Conservation (phyloP, 495 filamentous ascomycete species). For the Penicillium egyptiacum region DNA sequence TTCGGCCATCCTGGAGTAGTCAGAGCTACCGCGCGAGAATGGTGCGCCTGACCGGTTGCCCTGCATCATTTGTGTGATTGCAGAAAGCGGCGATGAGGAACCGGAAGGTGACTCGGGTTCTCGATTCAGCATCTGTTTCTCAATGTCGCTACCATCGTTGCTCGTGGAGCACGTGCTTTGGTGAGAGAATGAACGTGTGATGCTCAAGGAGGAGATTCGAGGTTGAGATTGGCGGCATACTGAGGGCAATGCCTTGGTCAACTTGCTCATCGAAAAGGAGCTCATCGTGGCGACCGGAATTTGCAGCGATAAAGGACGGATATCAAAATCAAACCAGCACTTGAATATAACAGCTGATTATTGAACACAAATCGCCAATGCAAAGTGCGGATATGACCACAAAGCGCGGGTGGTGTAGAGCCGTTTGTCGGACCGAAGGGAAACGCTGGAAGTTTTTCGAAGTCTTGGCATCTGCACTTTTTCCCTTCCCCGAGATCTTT, state of each 20-base stretch:
- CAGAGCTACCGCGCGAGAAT: slow-evolving; percentile 22
- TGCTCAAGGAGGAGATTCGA: slow-evolving; percentile 16
- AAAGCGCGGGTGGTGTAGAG: slow-evolving; percentile 14
- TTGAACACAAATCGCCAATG: slow-evolving; percentile 5
- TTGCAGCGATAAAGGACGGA: slow-evolving; percentile 4
- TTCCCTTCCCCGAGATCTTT: slow-evolving; percentile 37
- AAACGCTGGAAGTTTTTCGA: slow-evolving; percentile 48
- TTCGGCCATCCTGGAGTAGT: slow-evolving; percentile 37
- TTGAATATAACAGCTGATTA: not conserved
- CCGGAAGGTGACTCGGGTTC: slow-evolving; percentile 15
- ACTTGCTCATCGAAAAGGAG: slow-evolving; percentile 34
- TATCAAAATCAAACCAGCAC: not conserved
- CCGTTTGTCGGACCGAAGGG: slow-evolving; percentile 38
- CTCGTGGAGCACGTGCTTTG: slow-evolving; percentile 10
- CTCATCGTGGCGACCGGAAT: slow-evolving; percentile 33
- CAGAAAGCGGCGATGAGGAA: slow-evolving; percentile 30
- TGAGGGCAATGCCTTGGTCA: slow-evolving; percentile 39
- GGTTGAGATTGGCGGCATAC: slow-evolving; percentile 35
- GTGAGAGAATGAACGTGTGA: slow-evolving; percentile 29
- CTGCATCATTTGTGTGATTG: slow-evolving; percentile 39
- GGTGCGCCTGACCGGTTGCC: slow-evolving; percentile 18
- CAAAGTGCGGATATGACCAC: slow-evolving; percentile 5
- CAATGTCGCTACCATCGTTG: slow-evolving; percentile 25
- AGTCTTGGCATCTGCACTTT: slow-evolving; percentile 49
- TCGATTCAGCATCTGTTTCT: slow-evolving; percentile 36